Percentiles rank a stretch among this genome's conserved stretches.
Conservation (phyloP, 202 grass and related monocot genomes). For the Carex sylvatica region DNA sequence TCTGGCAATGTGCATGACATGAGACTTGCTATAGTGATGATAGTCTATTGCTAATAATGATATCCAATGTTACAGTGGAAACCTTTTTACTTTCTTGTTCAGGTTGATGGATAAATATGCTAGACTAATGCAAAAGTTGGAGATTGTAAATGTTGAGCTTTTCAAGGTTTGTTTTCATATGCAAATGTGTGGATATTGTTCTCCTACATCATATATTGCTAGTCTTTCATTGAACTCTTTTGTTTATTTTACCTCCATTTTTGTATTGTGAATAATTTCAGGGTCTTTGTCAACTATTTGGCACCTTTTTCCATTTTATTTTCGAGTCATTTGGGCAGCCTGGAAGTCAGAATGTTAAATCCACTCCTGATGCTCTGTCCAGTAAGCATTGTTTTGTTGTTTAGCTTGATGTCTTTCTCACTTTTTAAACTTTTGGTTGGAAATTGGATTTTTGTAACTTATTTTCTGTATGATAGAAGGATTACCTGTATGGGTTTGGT, state of each 20-base stretch:
- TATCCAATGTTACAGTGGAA: background rate
- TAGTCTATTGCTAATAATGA: background rate
- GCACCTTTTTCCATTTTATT: constrained; percentile 88
- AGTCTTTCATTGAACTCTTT: background rate
- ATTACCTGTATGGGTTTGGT: background rate
- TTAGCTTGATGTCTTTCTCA: background rate
- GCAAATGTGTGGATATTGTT: constrained; percentile 16
- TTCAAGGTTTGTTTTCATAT: constrained; percentile 63
- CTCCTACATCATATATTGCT: constrained; percentile 4
- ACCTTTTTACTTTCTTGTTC: constrained; percentile 18
- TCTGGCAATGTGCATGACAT: background rate
- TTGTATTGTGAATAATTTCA: constrained; percentile 42
- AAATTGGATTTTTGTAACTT: background rate
- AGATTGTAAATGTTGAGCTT: constrained; percentile 90
- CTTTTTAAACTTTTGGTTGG: background rate
- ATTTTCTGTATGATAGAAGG: background rate
- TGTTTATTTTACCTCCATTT: constrained; percentile 20
- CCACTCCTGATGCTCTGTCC: constrained; percentile 50
- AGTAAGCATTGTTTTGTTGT: constrained; percentile 48
- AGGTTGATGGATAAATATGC: constrained; percentile 99
- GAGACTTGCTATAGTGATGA: background rate
- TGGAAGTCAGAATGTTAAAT: constrained; percentile 63
- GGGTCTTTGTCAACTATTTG: constrained; percentile 90
- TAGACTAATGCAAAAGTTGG: constrained; percentile 97
- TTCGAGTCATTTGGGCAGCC: constrained; percentile 80